phyloP scores from a whole-genome alignment of 2,329 filamentous ascomycete species.

The Botrytis fabae region DNA sequence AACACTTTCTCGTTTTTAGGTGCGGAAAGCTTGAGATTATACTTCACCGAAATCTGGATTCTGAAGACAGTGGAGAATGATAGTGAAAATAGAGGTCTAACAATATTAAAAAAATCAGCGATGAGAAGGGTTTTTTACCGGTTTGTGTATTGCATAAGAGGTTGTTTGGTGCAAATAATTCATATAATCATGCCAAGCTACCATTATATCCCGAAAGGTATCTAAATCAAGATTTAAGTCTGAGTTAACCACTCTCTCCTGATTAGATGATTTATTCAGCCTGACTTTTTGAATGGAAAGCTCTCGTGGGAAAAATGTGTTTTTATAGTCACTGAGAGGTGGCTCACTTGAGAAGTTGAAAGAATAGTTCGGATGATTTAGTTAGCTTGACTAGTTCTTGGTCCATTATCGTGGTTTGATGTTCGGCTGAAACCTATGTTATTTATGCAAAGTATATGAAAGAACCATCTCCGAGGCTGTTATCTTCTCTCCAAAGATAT shows the following conservation, averaged over 20 bases:
- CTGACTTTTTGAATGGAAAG: not conserved
- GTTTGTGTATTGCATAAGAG: not conserved
- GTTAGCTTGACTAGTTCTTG: not conserved
- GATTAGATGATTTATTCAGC: fast-evolving
- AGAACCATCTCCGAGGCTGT: not conserved
- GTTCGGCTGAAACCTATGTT: fast-evolving
- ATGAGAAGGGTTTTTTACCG: not conserved
- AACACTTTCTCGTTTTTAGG: not conserved
- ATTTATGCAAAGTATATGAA: not conserved
- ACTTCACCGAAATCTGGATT: not conserved
- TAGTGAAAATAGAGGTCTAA: not conserved
- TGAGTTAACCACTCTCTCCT: not conserved
- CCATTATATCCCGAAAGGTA: not conserved
- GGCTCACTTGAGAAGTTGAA: not conserved
- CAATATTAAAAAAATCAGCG: fast-evolving
- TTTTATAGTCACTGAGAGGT: not conserved
- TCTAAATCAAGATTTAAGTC: not conserved
- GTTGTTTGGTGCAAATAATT: not conserved
- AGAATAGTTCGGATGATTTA: not conserved
- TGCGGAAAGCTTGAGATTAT: not conserved
- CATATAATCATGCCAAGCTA: not conserved
- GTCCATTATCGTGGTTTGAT: not conserved
- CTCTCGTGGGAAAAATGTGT: not conserved
- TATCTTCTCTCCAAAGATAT: not conserved
- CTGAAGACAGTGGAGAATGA: not conserved